Percentiles rank a stretch among this genome's conserved stretches.
Conservation (phyloP, 2,329 filamentous ascomycete species). For the Cladophialophora psammophila region DNA sequence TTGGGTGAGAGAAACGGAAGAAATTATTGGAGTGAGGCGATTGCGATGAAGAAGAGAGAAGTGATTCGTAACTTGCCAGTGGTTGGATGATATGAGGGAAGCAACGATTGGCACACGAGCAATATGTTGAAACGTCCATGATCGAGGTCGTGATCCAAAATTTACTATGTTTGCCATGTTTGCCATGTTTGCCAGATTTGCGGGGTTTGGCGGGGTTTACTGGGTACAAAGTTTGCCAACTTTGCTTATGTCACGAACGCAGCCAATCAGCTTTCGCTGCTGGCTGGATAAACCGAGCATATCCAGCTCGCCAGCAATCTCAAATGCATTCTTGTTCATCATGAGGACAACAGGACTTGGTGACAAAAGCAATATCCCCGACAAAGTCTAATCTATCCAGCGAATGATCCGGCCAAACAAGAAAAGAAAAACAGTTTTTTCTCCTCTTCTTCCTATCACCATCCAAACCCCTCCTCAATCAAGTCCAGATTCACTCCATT, state of each 20-base stretch:
- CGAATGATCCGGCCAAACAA: background rate
- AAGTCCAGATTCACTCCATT: constrained; percentile 70
- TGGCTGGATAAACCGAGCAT: background rate
- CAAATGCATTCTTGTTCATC: background rate
- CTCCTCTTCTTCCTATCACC: constrained; percentile 29
- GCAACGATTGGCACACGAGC: background rate
- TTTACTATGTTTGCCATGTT: background rate
- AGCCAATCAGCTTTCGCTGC: background rate
- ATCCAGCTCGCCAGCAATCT: too few relatives aligned
- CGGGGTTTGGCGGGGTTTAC: background rate
- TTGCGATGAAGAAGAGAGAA: background rate
- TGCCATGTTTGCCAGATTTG: background rate
- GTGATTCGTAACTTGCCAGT: background rate
- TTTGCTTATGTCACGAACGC: too few relatives aligned
- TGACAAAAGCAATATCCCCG: background rate
- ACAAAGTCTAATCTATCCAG: background rate
- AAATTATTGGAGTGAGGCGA: background rate
- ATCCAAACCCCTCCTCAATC: constrained; percentile 75
- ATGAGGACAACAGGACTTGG: background rate
- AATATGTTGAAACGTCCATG: background rate
- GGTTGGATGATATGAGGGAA: background rate
- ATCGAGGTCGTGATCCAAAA: background rate
- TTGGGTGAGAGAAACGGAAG: background rate
- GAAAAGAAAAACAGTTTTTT: background rate
- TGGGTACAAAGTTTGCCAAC: too few relatives aligned